phyloP scores from a whole-genome alignment of 1,284 basidiomycete species.

The Moesziomyces sp. region DNA sequence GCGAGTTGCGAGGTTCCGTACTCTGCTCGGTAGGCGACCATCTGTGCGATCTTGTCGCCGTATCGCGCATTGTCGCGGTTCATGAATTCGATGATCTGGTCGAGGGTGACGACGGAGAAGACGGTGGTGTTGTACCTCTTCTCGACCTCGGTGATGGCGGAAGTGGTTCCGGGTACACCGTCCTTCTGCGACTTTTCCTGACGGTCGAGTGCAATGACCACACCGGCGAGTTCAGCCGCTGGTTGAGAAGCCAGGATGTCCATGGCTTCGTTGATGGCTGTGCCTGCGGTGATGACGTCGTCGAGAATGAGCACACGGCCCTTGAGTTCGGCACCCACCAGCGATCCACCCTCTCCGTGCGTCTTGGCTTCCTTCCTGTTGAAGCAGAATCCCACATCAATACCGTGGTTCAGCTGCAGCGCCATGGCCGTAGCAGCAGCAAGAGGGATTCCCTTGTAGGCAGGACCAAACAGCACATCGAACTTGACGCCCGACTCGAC shows the following conservation, averaged over 20 bases:
- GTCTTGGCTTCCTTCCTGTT: slow-evolving; percentile 96
- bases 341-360: slow-evolving; percentile 93
- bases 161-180: slow-evolving; percentile 50
- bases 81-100: slow-evolving; percentile 86
- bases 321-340: slow-evolving; percentile 85
- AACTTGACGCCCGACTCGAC: slow-evolving; percentile 73
- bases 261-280: slow-evolving; percentile 66
- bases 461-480: slow-evolving; percentile 93
- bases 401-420: slow-evolving; percentile 75
- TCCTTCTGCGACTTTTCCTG: slow-evolving; percentile 81
- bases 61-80: slow-evolving; percentile 73
- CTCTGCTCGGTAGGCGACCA: slow-evolving; percentile 82
- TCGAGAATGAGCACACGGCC: slow-evolving; percentile 84
- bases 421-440: slow-evolving; percentile 87
- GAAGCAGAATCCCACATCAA: slow-evolving; percentile 84
- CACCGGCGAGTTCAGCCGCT: slow-evolving; percentile 76
- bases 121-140: slow-evolving; percentile 76
- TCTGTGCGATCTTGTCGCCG: slow-evolving; percentile 76
- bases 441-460: slow-evolving; percentile 97
- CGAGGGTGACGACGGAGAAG: slow-evolving; percentile 82
- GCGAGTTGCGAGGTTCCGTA: slow-evolving; percentile 74
- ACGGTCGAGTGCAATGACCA: slow-evolving; percentile 88
- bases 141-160: slow-evolving; percentile 78
- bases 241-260: slow-evolving; percentile 56
- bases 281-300: slow-evolving; percentile 94